Evolutionary conservation across 352 stramenopile species (phyloP).

Genomic region (Globisporangium carolinianum): DNA sequence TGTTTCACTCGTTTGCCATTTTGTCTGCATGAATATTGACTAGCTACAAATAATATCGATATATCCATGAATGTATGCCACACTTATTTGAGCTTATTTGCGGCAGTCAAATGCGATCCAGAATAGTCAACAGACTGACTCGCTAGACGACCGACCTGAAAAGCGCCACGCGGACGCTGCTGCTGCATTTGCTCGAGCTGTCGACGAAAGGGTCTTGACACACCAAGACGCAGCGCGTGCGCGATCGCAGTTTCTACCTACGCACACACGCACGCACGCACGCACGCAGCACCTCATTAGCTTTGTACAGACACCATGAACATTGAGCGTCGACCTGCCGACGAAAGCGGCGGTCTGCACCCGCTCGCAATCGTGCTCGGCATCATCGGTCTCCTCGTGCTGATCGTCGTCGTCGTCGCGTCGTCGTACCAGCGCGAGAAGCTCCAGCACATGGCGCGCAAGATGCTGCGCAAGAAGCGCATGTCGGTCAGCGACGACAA

Average conservation of each 20-base stretch:
- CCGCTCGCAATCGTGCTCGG: slow-evolving; percentile 60
- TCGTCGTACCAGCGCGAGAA: slow-evolving; percentile 78
- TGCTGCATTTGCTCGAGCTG: too few species aligned
- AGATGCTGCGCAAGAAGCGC: slow-evolving; percentile 66
- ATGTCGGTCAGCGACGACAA: slow-evolving; percentile 36
- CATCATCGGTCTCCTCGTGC: slow-evolving; percentile 43
- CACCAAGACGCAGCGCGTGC: too few species aligned
- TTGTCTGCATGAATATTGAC: too few species aligned
- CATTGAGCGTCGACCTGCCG: slow-evolving; percentile 9
- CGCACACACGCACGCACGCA: not conserved
- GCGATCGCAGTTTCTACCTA: not conserved
- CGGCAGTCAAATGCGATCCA: too few species aligned
- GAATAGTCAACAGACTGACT: too few species aligned
- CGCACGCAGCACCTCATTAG: not conserved
- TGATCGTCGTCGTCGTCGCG: slow-evolving; percentile 61
- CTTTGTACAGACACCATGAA: slow-evolving; percentile 3
- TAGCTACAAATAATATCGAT: too few species aligned
- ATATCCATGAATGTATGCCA: too few species aligned
- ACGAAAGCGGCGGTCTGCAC: slow-evolving; percentile 30
- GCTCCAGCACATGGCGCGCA: slow-evolving; percentile 74
- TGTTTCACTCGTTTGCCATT: too few species aligned
- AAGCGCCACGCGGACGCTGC: too few species aligned
- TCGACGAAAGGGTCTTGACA: too few species aligned
- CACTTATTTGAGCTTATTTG: too few species aligned
- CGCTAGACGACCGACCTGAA: too few species aligned